Base-by-base conservation (phyloP, 2,329 filamentous ascomycete genomes). In the Macrophomina pseudophaseolina region DNA sequence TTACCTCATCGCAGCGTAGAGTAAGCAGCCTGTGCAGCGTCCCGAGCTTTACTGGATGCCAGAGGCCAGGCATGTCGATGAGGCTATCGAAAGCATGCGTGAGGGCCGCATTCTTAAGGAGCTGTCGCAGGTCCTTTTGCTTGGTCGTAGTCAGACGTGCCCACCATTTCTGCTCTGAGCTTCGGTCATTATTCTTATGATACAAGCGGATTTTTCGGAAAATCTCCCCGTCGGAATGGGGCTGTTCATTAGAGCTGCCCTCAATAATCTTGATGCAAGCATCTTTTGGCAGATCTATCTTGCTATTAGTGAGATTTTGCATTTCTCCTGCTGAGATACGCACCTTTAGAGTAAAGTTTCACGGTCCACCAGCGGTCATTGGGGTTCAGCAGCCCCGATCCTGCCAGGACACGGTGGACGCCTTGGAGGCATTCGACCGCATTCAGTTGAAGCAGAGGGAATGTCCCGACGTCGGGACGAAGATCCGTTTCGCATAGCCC, bases 361-460 rank as follows among this genome's bases (percentile, higher is more conserved):
- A 74, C 66, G n/a, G 63, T 65, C 70, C 49, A 74, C 71, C 48
- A 74, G 62, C 69, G 70, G 54, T 73, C 49, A 44, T 73, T 74
- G 14, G 69, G 23, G 48, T 73, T 64, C 3, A 74, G 62, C 23
- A 69, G 67, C 7, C 33, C 5, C 51, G 67, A 59, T 38, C 65
- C 70, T 7, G 69, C 70, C 23, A 69, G 33, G 12, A 71, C 68
- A 11, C 66, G 64, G 52, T 74, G 54, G 28, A 72, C 59, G 2
- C 70, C 67, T 33, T 63, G 67, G 12, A 73, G 66, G 18, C 68
- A 73, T 35, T 69, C 48, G 1, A 74, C 59, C 3, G 9, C 1
- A 14, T 60, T 16, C 12, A 70, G 30, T 33, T 68, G 11, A 4
- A 72, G 68, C 23, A 23, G 23, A 23, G 23, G 23, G 23, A 23